Evolutionary conservation across 768 basidiomycete species (phyloP), one percentile per base, ranked within the genome.

Genomic region (Hericium erinaceus): DNA sequence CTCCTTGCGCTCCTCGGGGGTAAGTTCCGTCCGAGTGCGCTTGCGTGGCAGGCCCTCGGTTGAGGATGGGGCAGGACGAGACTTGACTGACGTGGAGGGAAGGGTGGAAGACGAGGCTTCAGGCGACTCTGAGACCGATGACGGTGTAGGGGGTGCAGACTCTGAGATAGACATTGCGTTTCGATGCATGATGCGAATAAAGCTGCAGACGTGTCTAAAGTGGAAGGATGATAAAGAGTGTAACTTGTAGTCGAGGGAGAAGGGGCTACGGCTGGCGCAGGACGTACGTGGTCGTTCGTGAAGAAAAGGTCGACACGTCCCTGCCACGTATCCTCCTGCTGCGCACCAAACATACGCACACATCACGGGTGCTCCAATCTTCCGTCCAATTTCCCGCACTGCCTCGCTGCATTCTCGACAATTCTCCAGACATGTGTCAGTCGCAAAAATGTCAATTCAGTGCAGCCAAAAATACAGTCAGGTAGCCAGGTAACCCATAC

Each of bases 1-100:
- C 69, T 92, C 91, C 64, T 83, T 89, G 70, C 89, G 87, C 66
- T 92, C 89, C 60, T 92, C 90, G 0, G 85, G 74, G 6, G 81
- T 75, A 24, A 77, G 50, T 10, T 80, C 79, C 8, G 84, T 77
- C 64, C 90, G 85, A 38, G 81, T 69, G 28, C 90, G 88, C 68
- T 92, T 92, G 64, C 89, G 85, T 28, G 88, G 79, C 13, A 85
- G 81, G 33, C 49, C 22, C 15, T 18, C 18, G 52, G 58, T 39
- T 59, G 58, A 51, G 54, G 61, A 65, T 41, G 57, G 66, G 37
- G 60, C 56, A 48, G 60, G 41, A 50, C 57, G 50, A 22, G 61
- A 57, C 55, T 54, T 54, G 24, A 16, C 11, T 18, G 52, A 39
- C 20, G 39, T 55, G 22, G 44, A 22, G 0, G 57, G 24, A 18